Percentiles rank a stretch among this genome's conserved stretches.
These are phyloP conservation scores for Papiliotrema flavescens DNA, from an alignment of 1,284 basidiomycete genomes.

Conservation along the genomic window DNA sequence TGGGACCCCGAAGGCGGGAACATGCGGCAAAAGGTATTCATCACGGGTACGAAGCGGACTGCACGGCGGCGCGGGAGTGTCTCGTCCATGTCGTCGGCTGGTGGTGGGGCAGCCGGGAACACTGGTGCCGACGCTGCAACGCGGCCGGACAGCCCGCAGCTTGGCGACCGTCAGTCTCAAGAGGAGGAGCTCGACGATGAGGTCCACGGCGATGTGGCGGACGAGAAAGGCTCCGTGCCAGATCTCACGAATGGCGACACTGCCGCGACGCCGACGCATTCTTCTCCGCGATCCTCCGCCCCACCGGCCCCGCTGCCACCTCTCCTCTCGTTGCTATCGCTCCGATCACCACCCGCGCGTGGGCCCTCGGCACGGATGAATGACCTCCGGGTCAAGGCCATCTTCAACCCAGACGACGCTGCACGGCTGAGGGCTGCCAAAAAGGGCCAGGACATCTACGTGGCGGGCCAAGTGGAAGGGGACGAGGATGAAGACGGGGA, in stretches of 20 bases:
- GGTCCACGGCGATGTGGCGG: constrained; percentile 1
- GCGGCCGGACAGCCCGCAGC: too few relatives aligned
- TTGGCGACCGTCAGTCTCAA: background rate
- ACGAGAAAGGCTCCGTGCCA: background rate
- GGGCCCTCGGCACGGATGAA: constrained; percentile 7
- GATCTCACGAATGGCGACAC: constrained; percentile 3
- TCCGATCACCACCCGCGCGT: constrained; percentile 18
- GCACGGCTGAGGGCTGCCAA: constrained; percentile 21
- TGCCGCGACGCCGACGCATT: constrained; percentile 6
- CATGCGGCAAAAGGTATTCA: constrained; percentile 16
- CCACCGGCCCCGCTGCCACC: constrained; percentile 2
- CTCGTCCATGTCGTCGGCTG: background rate
- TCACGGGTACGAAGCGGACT: constrained; percentile 24
- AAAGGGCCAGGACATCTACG: constrained; percentile 36
- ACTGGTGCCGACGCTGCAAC: too few relatives aligned
- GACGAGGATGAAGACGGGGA: constrained; percentile 13
- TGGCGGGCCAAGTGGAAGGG: constrained; percentile 21
- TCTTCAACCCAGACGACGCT: constrained; percentile 36
- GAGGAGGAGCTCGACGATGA: constrained; percentile 7
- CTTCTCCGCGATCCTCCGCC: constrained; percentile 6
- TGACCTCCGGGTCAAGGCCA: constrained; percentile 34
- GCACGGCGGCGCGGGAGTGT: constrained; percentile 9
- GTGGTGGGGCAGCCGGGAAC: too few relatives aligned
- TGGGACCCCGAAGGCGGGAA: constrained; percentile 32
- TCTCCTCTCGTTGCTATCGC: constrained; percentile 25